Evolutionary conservation across 192 early-diverging fungal species (phyloP).

Genomic region (Coemansia sp.): DNA sequence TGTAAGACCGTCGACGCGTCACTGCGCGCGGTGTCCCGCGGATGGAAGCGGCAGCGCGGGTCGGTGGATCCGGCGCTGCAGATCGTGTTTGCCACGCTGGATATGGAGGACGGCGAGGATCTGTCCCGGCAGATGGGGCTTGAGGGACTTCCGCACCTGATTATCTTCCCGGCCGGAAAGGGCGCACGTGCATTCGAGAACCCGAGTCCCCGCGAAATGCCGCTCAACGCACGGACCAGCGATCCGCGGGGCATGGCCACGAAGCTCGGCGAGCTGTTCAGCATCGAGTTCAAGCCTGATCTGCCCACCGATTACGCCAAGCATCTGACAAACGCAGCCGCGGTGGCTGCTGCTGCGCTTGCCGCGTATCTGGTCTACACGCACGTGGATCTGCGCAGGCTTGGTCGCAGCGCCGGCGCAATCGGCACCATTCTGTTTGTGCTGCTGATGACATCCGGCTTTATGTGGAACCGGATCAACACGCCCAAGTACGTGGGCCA

Average conservation of each 20-base stretch:
- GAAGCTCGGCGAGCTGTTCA: conserved; percentile 43
- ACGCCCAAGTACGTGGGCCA: conserved; percentile 46
- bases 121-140: conserved; percentile 48
- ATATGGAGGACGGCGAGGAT: conserved; percentile 51
- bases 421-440: conserved; percentile 42
- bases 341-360: conserved; percentile 11
- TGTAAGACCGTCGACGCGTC: conserved; percentile 33
- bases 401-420: conserved; percentile 40
- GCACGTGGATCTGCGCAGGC: conserved; percentile 24
- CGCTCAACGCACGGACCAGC: conserved; percentile 21
- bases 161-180: conserved; percentile 45
- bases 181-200: conserved; percentile 32
- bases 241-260: conserved; percentile 28
- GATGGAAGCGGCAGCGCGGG: conserved; percentile 31
- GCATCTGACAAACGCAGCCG: conserved; percentile 14
- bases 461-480: conserved; percentile 57
- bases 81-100: conserved; percentile 44
- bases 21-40: conserved; percentile 42
- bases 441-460: conserved; percentile 54
- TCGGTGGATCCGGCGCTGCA: conserved; percentile 6
- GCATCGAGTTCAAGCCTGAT: conserved; percentile 28
- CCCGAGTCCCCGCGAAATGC: conserved; percentile 41
- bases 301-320: conserved; percentile 32
- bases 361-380: conserved; percentile 23
- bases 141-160: conserved; percentile 45